Conservation (phyloP, 371 early-diverging fungal species). For the Syncephalastrum racemosum region DNA sequence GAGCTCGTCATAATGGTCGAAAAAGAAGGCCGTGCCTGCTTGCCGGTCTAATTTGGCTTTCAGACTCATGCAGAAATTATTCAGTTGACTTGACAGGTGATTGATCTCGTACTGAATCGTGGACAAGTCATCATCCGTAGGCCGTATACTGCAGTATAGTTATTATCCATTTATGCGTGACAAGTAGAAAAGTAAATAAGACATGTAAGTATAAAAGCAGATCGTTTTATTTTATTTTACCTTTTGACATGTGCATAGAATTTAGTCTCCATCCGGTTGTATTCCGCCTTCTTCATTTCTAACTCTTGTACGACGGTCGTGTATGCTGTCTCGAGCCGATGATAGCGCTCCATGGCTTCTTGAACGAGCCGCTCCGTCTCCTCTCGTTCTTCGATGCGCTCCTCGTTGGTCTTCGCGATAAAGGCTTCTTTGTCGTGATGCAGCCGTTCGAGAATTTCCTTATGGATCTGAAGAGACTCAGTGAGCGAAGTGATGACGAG, state of each 20-base stretch:
- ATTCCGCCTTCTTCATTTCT: slow-evolving; percentile 36
- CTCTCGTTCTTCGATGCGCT: slow-evolving; percentile 22
- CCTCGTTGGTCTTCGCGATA: slow-evolving; percentile 21
- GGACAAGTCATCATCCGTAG: slow-evolving; percentile 51
- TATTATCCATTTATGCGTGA: not conserved
- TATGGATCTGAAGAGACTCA: slow-evolving; percentile 44
- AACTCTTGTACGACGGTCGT: slow-evolving; percentile 21
- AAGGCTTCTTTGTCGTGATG: slow-evolving; percentile 36
- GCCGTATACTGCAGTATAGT: slow-evolving; percentile 29
- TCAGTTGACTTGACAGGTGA: slow-evolving; percentile 35
- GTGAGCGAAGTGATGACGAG: slow-evolving; percentile 36
- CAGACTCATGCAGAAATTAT: slow-evolving; percentile 45
- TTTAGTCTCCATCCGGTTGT: slow-evolving; percentile 35
- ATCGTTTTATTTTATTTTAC: slow-evolving; percentile 1
- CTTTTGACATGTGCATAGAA: slow-evolving; percentile 41
- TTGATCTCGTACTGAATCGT: slow-evolving; percentile 48
- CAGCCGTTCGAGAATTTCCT: slow-evolving; percentile 39
- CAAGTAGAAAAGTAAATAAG: not conserved
- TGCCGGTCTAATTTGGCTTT: slow-evolving; percentile 35
- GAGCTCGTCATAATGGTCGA: not conserved
- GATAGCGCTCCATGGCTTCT: slow-evolving; percentile 20
- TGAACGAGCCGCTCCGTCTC: slow-evolving; percentile 15
- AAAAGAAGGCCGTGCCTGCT: slow-evolving; percentile 30
- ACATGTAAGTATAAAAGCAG: too few species aligned
- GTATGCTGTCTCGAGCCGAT: slow-evolving; percentile 24